Conservation (phyloP, 2,329 filamentous ascomycete genomes). For the Fusarium metavorans region DNA sequence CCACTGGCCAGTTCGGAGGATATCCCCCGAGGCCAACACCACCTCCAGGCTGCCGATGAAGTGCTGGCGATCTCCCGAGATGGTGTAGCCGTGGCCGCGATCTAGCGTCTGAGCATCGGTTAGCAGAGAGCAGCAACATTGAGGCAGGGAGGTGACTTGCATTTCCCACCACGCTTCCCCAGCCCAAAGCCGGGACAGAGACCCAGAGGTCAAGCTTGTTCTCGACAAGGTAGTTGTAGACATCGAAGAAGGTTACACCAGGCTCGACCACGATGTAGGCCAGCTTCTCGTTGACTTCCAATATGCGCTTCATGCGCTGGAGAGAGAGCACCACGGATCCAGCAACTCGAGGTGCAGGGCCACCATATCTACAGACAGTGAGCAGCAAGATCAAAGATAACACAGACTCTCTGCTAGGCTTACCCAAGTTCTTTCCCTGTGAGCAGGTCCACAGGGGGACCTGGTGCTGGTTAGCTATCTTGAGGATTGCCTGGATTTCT, state of each 20-base stretch:
- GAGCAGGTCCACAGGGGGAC: slow-evolving; percentile 2
- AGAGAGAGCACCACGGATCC: slow-evolving; percentile 2
- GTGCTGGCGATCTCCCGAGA: slow-evolving; percentile 10
- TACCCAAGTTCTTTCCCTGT: slow-evolving; percentile 11
- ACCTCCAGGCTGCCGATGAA: slow-evolving; percentile 12
- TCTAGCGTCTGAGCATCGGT: slow-evolving; percentile 11
- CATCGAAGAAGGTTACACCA: slow-evolving; percentile 8
- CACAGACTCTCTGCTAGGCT: background rate
- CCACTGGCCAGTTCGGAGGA: slow-evolving; percentile 17
- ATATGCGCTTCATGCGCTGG: slow-evolving; percentile 9
- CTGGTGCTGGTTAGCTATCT: background rate
- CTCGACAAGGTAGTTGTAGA: background rate
- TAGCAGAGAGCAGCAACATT: background rate
- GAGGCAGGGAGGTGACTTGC: background rate
- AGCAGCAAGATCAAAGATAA: background rate
- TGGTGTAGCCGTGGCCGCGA: slow-evolving; percentile 6
- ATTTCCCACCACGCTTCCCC: slow-evolving; percentile 18
- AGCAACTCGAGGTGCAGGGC: slow-evolving; percentile 6
- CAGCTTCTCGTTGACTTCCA: slow-evolving; percentile 13
- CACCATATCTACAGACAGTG: slow-evolving; percentile 6
- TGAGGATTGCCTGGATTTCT: background rate
- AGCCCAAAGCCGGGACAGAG: background rate
- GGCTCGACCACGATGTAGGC: slow-evolving; percentile 10
- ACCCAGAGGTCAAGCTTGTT: background rate
- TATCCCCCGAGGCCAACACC: slow-evolving; percentile 4